Evolutionary conservation across 1,284 basidiomycete species (phyloP), one percentile per base, ranked within the genome.

Genomic region (Ganoderma lingzhi): DNA sequence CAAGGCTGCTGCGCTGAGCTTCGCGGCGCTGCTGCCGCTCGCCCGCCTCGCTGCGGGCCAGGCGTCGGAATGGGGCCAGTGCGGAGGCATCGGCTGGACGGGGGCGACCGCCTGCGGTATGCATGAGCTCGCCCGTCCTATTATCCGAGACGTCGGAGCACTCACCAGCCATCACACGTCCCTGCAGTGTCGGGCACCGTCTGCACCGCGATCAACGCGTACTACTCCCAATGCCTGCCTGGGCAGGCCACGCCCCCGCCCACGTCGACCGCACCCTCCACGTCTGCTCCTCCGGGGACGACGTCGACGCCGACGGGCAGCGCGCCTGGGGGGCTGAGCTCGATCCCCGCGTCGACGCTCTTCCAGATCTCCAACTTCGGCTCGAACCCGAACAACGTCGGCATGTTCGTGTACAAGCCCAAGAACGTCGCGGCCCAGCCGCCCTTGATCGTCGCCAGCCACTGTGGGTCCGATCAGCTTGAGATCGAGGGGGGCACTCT

Each of bases 351-450:
- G 9, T 73, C 72, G 58, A 72, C 70, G 15, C 67, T 76, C 4
- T 62, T 68, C 44, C 76, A 77, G 71, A 70, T 78, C 66, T 71
- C 68, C 17, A 76, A 82, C 77, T 84, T 85, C 73, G 85, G 85
- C 8, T 65, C 82, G 55, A 88, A 87, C 78, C 86, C 87, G 8
- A 88, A 84, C 65, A 83, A 84, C 71, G 84, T 87, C 41, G 74
- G 77, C 59, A 84, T 86, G 80, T 86, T 78, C 74, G 76, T 84
- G 19, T 88, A 88, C 81, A 81, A 80, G 72, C 87, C 87, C 2
- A 75, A 82, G 10, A 78, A 75, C 30, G 80, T 87, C 28, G 80
- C 78, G 2, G 63, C 80, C 63, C 80, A 81, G 3, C 83, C 85
- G 0, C 53, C 71, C 0, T 39, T 88, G 44, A 84, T 88, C 65